A percentile compares a stretch with the other conserved stretches of the same genome.
These are phyloP conservation scores for Fomitopsis schrenkii DNA, from an alignment of 1,284 basidiomycete genomes.

Conservation along the genomic window DNA sequence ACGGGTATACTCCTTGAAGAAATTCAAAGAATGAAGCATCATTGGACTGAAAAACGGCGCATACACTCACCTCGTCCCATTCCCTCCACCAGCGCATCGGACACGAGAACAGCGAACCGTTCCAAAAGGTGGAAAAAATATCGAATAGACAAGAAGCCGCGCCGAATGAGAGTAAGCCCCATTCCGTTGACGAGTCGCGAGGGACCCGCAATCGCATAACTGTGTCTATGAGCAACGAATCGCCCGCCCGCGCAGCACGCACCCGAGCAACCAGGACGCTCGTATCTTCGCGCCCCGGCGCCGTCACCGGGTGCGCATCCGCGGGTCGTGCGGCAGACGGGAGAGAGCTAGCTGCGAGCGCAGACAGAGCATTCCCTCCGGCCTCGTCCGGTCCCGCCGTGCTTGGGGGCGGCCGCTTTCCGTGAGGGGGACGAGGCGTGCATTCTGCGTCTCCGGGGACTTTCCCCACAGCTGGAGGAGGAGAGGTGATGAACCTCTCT, in stretches of 20 bases:
- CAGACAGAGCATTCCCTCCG: slow-evolving; percentile 36
- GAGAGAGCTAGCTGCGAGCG: slow-evolving; percentile 37
- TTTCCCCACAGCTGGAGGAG: slow-evolving; percentile 76
- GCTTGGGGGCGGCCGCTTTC: slow-evolving; percentile 71
- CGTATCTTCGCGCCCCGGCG: slow-evolving; percentile 69
- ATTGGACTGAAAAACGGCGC: slow-evolving; percentile 14
- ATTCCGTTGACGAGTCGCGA: slow-evolving; percentile 65
- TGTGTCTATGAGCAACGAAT: slow-evolving; percentile 80
- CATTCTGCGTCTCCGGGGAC: slow-evolving; percentile 82
- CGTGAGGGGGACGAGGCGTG: slow-evolving; percentile 44
- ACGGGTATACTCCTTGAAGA: slow-evolving; percentile 82
- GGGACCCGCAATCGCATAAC: slow-evolving; percentile 73
- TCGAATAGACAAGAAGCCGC: slow-evolving; percentile 34
- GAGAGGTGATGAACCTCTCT: slow-evolving; percentile 42
- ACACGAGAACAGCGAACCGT: slow-evolving; percentile 40
- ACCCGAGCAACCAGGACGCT: slow-evolving; percentile 50
- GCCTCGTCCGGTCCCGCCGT: slow-evolving; percentile 38
- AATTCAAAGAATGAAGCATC: slow-evolving; percentile 57
- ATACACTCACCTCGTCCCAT: slow-evolving; percentile 31
- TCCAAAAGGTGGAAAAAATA: slow-evolving; percentile 42
- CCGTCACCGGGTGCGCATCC: slow-evolving; percentile 34
- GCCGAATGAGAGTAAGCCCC: slow-evolving; percentile 84
- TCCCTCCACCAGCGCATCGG: slow-evolving; percentile 2
- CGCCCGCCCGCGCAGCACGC: slow-evolving; percentile 33
- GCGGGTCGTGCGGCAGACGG: slow-evolving; percentile 47